Evolutionary conservation across 2,329 filamentous ascomycete species (phyloP).

Genomic region (Trichoderma endophyticum): DNA sequence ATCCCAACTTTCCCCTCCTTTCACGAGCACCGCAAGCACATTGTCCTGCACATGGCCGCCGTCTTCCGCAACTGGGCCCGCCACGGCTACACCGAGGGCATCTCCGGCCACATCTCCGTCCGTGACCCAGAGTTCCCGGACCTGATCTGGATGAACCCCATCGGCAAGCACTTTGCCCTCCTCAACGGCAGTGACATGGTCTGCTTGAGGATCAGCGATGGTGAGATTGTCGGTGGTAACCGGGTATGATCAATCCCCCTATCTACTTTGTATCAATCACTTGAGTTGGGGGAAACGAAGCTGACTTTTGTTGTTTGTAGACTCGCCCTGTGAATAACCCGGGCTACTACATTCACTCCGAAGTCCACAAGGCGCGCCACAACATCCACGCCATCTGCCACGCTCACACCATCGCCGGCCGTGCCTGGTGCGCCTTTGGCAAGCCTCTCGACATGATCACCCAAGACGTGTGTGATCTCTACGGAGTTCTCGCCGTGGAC

Average conservation of each 20-base stretch:
- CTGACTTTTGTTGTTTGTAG: constrained; percentile 13
- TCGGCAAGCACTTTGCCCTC: constrained; percentile 64
- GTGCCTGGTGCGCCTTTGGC: constrained; percentile 66
- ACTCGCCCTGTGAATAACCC: constrained; percentile 61
- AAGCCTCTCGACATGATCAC: constrained; percentile 67
- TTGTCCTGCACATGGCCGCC: constrained; percentile 63
- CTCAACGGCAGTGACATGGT: constrained; percentile 68
- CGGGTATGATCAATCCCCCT: constrained; percentile 28
- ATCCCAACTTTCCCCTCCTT: constrained; percentile 43
- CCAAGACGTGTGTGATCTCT: constrained; percentile 63
- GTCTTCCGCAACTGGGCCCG: constrained; percentile 44
- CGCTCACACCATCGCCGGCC: constrained; percentile 62
- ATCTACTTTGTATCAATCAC: background rate
- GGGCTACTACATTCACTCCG: constrained; percentile 67
- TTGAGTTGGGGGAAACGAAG: background rate
- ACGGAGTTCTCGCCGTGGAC: constrained; percentile 60
- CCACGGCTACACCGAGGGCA: constrained; percentile 30
- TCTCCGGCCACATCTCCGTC: constrained; percentile 59
- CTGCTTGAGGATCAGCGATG: constrained; percentile 53
- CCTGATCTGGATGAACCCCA: constrained; percentile 68
- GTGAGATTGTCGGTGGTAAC: constrained; percentile 63
- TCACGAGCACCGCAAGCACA: constrained; percentile 55
- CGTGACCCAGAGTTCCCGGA: constrained; percentile 61
- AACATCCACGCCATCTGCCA: constrained; percentile 68
- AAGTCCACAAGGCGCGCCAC: constrained; percentile 62